phyloP scores from a whole-genome alignment of 2,329 filamentous ascomycete species.

The Dactylonectria macrodidyma region DNA sequence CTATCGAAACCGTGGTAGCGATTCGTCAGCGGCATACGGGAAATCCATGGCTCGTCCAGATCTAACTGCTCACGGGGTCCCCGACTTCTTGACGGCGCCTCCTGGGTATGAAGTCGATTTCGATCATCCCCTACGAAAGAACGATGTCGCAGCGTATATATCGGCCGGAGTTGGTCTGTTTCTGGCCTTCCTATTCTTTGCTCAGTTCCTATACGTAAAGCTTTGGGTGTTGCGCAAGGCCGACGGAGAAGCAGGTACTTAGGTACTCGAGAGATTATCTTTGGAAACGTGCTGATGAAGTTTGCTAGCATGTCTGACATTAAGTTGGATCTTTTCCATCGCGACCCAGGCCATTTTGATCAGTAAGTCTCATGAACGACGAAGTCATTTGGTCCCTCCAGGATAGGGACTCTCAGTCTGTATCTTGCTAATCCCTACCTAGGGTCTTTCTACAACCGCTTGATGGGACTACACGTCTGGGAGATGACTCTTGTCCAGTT shows the following conservation, averaged over 20 bases:
- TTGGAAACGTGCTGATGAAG: background rate
- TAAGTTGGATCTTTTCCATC: background rate
- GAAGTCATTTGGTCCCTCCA: too few species aligned
- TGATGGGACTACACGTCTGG: background rate
- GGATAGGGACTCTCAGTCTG: background rate
- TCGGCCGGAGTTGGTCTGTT: background rate
- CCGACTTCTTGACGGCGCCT: background rate
- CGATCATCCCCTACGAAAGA: background rate
- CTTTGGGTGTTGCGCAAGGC: background rate
- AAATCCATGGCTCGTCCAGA: too few species aligned
- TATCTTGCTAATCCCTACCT: background rate
- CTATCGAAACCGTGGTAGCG: too few species aligned
- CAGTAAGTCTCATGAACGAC: background rate
- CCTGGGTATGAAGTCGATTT: background rate
- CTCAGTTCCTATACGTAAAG: background rate
- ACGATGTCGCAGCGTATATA: background rate
- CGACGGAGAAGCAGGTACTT: background rate
- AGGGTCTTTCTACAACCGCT: background rate
- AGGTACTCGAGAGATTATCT: background rate
- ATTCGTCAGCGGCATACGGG: too few species aligned
- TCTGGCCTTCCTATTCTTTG: background rate
- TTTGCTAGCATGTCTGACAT: background rate
- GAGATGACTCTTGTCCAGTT: background rate
- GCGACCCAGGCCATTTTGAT: background rate
- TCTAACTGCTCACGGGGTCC: background rate